Evolutionary conservation across 2,329 filamentous ascomycete genomes (phyloP).

Genomic region (Aureobasidium sp.): DNA sequence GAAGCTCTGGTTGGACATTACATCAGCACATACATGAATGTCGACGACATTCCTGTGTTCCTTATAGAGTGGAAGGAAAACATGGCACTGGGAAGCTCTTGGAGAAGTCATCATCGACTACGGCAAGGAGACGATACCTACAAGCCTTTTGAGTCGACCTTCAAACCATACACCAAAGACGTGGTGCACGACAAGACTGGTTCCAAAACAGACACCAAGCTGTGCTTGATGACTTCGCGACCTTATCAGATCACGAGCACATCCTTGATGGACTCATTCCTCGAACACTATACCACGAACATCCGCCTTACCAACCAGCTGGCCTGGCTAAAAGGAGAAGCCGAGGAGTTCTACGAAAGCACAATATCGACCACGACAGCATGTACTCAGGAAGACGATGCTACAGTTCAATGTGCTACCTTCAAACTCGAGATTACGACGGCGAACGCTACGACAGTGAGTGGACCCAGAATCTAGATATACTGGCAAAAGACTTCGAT

Average conservation of each 20-base stretch:
- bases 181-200: not conserved
- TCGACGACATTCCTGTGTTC: not conserved
- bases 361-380: not conserved
- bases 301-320: not conserved
- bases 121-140: not conserved
- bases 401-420: not conserved
- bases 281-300: slow-evolving; percentile 1
- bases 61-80: not conserved
- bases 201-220: not conserved
- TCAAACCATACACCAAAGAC: not conserved
- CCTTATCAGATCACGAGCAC: not conserved
- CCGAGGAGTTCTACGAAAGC: not conserved
- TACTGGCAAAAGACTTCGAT: not conserved
- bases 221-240: slow-evolving; percentile 7
- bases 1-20: not conserved
- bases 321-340: not conserved
- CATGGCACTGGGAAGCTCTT: not conserved
- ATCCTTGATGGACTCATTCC: slow-evolving; percentile 2
- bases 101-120: not conserved
- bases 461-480: not conserved
- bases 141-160: not conserved
- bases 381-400: not conserved
- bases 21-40: slow-evolving; percentile 4
- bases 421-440: not conserved
- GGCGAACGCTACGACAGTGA: not conserved